Evolutionary conservation across 2,329 filamentous ascomycete genomes (phyloP), one percentile per base, ranked within the genome.

Genomic region (Chalaropsis thielavioides): DNA sequence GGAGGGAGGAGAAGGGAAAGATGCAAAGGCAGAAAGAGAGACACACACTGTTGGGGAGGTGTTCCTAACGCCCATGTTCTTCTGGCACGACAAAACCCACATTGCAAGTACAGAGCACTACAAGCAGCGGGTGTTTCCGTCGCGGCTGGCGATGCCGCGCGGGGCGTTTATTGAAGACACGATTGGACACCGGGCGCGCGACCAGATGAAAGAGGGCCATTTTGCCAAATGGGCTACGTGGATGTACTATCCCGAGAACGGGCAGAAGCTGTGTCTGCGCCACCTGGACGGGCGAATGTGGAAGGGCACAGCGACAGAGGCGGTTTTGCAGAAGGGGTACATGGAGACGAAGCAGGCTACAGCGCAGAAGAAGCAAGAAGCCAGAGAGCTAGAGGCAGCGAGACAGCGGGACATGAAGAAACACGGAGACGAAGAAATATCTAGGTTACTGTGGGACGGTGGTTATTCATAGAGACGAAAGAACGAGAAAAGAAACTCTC

Each of bases 11-110:
- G 10, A 13, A 22, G 35, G 1, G 13, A 10, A 11, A 40, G 17
- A 40, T 1, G 4, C 24, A 41, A n/a, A 61, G 58, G 24, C 3
- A 61, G 40, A 13, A 7, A 22, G 19, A 22, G 24, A 43, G 60
- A 40, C 11, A 27, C 19, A 7, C 17, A 31, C 17, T 5, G 10
- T 6, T 4, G 40, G 61, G 17, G 67, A 69, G 15, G 70, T 83
- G 0, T 78, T 79, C 0, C 70, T 83, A 49, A 83, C 81, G 0
- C 81, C 81, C 0, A 74, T 83, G 64, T 83, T 82, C 72, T 81
- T 83, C 69, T 83, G 81, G 81, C 80, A 83, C 64, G 81, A 83
- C 67, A 83, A 83, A 68, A 80, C 81, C 0, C 81, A 83, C 65
- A 67, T 83, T 1, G 80, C 77, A 0, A 76, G 75, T 2, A 77